Base-by-base conservation (phyloP, 2,329 filamentous ascomycete species). In the Mycosphaerella arachidis region DNA sequence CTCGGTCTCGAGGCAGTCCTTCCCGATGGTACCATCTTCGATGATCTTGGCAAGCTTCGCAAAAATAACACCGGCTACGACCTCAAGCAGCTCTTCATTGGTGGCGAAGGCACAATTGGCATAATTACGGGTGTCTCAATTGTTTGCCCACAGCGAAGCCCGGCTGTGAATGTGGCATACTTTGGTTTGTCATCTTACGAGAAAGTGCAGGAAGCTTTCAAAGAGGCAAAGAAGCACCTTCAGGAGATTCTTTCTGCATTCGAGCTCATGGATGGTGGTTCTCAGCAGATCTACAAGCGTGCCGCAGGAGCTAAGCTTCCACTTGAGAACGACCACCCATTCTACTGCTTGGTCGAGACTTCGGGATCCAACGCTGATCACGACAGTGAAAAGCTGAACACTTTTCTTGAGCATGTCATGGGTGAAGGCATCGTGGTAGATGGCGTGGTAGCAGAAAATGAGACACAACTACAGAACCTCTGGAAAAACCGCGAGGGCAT, bases 1-100 rank as follows among this genome's bases (percentile, higher is more conserved):
- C 82, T 99, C 16, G 94, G 94, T 29, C 82, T 99, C 55, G 93
- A 99, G 78, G 94, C 89, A 20, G 95, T 99, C 8, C 81, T 99
- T 45, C 91, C 94, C 0, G 91, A 99, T 72, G 94, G 94, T 56
- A 97, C 92, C 6, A 84, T 99, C 67, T 82, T 99, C 50, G 87
- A 97, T 69, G 92, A 97, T 69, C 85, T 99, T 33, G 89, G 86
- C 67, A 92, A 85, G 61, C 81, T 99, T 59, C 86, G 94, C 67
- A 99, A 99, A 82, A 97, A 99, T 82, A 99, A 99, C 79, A 99
- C 94, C 1, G 94, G 94, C 30, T 99, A 97, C 76, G 95, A 99
- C 74, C 77, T 97, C 59, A 97, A 97, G 80, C 93, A 97, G 76
- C 84, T 97, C 37, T 97, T 99, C 74, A 96, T 99, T 70, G 94